Evolutionary conservation across 495 filamentous ascomycete species (phyloP), one percentile per base, ranked within the genome.

Genomic region (Neurospora intermedia): DNA sequence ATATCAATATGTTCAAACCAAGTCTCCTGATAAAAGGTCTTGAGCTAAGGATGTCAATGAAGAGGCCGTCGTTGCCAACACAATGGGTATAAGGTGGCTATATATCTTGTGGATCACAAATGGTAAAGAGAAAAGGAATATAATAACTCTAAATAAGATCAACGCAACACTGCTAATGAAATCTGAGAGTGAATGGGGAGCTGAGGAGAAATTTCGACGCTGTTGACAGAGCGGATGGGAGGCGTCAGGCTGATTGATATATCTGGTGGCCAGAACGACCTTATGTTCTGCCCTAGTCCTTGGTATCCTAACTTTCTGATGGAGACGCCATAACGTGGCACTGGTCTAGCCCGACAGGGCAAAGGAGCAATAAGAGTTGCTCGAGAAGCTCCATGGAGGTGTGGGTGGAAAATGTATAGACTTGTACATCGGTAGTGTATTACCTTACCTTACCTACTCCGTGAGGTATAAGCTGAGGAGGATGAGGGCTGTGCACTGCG

Each of bases 171-270:
- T 13, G 54, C 2, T 35, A 27, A 18, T 31, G 31, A 38, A 6
- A 66, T 6, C 8, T 66, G 54, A 66, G 35, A 35, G 7, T 35
- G 35, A 35, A 66, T 27, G 23, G 54, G 54, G 15, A 66, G 23
- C 15, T 66, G 27, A 66, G 7, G 16, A 66, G 31, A 66, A 6
- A 35, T 66, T 38, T 66, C 15, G 15, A 27, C 5, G 35, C 54
- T 31, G 13, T 66, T 35, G 27, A 27, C n/a, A 9, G 27, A 38
- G 13, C 2, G 15, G 27, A 38, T 66, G 54, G 31, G 54, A 66
- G 54, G 31, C 23, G 43, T 15, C 59, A 59, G 43, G 46, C 43
- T 74, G 69, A 76, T 75, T 74, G 69, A 76, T 75, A 76, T 75
- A 48, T 43, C 9, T 31, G 27, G n/a, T 46, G 41, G 27, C 27